phyloP scores from a whole-genome alignment of 345 rosid genomes.

The Conringia planisiliqua region DNA sequence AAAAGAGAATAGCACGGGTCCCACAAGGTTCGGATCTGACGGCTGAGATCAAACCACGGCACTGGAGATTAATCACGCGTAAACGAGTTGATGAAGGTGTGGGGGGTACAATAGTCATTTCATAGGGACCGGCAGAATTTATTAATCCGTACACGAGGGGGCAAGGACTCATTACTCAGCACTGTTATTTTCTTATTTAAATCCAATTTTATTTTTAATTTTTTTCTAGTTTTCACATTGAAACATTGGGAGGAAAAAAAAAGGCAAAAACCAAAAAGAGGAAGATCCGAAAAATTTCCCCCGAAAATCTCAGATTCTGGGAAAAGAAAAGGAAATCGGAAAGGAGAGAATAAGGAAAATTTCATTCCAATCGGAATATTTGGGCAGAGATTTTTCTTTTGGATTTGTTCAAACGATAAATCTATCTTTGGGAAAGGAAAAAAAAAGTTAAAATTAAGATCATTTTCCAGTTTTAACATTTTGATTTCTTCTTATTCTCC shows the following conservation, averaged over 20 bases:
- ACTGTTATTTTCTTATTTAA: constrained; percentile 5
- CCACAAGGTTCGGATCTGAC: constrained; percentile 15
- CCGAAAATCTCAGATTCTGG: constrained; percentile 36
- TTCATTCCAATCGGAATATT: constrained; percentile 50
- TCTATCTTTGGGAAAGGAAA: constrained; percentile 25
- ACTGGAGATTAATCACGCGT: constrained; percentile 22
- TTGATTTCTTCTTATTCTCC: not conserved
- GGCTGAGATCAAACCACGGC: not conserved
- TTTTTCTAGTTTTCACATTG: constrained; percentile 35
- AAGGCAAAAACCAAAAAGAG: constrained; percentile 3
- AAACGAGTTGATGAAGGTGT: not conserved
- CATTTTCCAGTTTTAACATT: constrained; percentile 20
- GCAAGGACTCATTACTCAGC: not conserved
- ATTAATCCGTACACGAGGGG: constrained; percentile 38
- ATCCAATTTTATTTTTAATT: not conserved
- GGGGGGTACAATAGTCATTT: constrained; percentile 42
- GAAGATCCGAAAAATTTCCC: constrained; percentile 48
- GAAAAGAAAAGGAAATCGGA: constrained; percentile 15
- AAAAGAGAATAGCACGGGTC: constrained; percentile 3
- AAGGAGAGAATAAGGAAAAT: constrained; percentile 27
- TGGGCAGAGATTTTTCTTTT: constrained; percentile 38
- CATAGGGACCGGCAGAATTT: not conserved
- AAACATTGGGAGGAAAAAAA: constrained; percentile 9
- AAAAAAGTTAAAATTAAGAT: constrained; percentile 12
- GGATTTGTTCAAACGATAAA: constrained; percentile 35